Percentiles rank a stretch among this genome's conserved stretches.
Evolutionary conservation across 257 asterid species (phyloP).

Genomic region (Gentiana macrophylla): DNA sequence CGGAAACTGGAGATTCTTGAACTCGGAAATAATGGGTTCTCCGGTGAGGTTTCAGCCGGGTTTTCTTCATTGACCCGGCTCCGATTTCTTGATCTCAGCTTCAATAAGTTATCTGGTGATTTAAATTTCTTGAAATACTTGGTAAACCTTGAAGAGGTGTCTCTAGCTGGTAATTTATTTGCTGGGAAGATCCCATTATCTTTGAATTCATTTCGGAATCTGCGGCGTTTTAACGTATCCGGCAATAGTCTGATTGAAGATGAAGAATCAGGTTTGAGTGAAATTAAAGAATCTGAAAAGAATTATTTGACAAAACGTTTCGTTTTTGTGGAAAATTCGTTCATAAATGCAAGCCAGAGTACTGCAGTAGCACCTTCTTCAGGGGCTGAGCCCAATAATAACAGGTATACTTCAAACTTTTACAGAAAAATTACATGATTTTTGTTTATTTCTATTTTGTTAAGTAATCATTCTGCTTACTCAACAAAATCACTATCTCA

Average conservation of each 20-base stretch:
- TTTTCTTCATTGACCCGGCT: conserved; percentile 43
- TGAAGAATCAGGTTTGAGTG: conserved; percentile 19
- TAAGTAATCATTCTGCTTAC: no score
- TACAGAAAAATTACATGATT: no score
- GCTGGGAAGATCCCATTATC: conserved; percentile 51
- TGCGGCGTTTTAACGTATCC: conserved; percentile 50
- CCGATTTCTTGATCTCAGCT: conserved; percentile 48
- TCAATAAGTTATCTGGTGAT: conserved; percentile 49
- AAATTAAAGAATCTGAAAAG: conserved; percentile 13
- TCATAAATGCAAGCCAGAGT: conserved; percentile 13
- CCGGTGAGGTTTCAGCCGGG: conserved; percentile 54
- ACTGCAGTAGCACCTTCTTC: conserved; percentile 31
- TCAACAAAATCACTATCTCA: not conserved
- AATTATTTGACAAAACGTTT: conserved; percentile 38
- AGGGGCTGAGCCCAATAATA: conserved; percentile 1
- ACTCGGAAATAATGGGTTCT: conserved; percentile 36
- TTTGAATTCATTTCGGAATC: conserved; percentile 55
- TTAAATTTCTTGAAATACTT: conserved; percentile 59
- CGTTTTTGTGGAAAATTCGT: conserved; percentile 35
- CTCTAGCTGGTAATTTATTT: conserved; percentile 60
- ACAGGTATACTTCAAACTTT: no score
- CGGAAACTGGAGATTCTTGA: conserved; percentile 51
- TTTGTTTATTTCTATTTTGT: no score
- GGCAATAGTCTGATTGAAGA: conserved; percentile 55
- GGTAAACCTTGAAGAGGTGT: conserved; percentile 64